Evolutionary conservation across 1,284 basidiomycete species (phyloP).

Genomic region (Leccinum ponderosum): DNA sequence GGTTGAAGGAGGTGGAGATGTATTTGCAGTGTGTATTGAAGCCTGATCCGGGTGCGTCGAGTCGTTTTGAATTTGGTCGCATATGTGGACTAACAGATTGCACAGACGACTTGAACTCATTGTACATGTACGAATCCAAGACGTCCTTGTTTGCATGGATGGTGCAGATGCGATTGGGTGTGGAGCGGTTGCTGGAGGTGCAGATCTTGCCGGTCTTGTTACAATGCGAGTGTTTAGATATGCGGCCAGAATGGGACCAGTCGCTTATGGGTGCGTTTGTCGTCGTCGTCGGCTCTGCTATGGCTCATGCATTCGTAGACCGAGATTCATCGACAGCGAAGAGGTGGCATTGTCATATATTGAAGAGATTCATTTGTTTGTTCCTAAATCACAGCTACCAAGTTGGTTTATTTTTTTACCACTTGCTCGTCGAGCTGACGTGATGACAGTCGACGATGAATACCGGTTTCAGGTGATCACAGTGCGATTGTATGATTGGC

Average conservation of each 20-base stretch:
- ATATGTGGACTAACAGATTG: neutral
- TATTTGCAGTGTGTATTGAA: neutral
- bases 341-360: slow-evolving; percentile 65
- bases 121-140: slow-evolving; percentile 96
- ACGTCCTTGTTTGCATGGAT: slow-evolving; percentile 87
- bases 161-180: slow-evolving; percentile 41
- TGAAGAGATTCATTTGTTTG: slow-evolving; percentile 76
- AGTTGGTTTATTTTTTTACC: slow-evolving; percentile 27
- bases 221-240: slow-evolving; percentile 86
- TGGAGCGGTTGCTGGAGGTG: slow-evolving; percentile 54
- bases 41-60: neutral
- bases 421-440: neutral
- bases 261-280: no score
- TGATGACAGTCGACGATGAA: slow-evolving; percentile 40
- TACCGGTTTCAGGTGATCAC: no score
- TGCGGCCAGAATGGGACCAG: slow-evolving; percentile 72
- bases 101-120: slow-evolving; percentile 82
- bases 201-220: slow-evolving; percentile 79
- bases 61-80: neutral
- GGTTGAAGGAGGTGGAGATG: neutral
- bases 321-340: slow-evolving; percentile 71
- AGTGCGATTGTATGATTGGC: no score
- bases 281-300: neutral
- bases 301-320: slow-evolving; percentile 46
- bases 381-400: slow-evolving; percentile 79